phyloP scores from a whole-genome alignment of 2,329 filamentous ascomycete genomes.

The Fusarium armeniacum region DNA sequence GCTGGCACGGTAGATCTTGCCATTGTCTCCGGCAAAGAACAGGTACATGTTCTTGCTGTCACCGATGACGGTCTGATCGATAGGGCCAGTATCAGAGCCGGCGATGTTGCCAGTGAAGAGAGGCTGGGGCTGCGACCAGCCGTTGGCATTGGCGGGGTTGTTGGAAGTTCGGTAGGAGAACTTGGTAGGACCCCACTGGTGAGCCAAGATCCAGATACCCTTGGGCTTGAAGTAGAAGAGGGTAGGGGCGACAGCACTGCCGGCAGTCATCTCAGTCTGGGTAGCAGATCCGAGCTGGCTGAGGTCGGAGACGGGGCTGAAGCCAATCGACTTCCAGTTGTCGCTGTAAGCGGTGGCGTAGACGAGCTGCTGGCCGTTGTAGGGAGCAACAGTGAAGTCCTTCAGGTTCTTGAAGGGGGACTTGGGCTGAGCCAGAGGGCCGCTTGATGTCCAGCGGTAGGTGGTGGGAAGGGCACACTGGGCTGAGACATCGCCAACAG shows the following conservation, averaged over 20 bases:
- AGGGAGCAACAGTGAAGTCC: slow-evolving; percentile 70
- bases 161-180: slow-evolving; percentile 73
- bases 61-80: slow-evolving; percentile 75
- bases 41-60: slow-evolving; percentile 74
- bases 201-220: slow-evolving; percentile 73
- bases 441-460: slow-evolving; percentile 20
- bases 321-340: slow-evolving; percentile 58
- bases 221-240: slow-evolving; percentile 75
- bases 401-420: slow-evolving; percentile 59
- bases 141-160: slow-evolving; percentile 69
- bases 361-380: slow-evolving; percentile 72
- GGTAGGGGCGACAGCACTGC: slow-evolving; percentile 60
- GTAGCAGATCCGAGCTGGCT: slow-evolving; percentile 19
- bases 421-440: slow-evolving; percentile 26
- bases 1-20: slow-evolving; percentile 73
- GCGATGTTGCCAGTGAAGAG: slow-evolving; percentile 14
- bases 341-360: slow-evolving; percentile 65
- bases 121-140: slow-evolving; percentile 56
- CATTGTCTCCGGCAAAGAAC: slow-evolving; percentile 77
- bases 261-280: background rate
- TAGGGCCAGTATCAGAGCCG: slow-evolving; percentile 58
- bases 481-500: slow-evolving; percentile 15
- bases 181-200: slow-evolving; percentile 72
- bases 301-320: slow-evolving; percentile 19
- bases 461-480: slow-evolving; percentile 14